Evolutionary conservation across 495 filamentous ascomycete genomes (phyloP).

Genomic region (Glarea lozoyensis): DNA sequence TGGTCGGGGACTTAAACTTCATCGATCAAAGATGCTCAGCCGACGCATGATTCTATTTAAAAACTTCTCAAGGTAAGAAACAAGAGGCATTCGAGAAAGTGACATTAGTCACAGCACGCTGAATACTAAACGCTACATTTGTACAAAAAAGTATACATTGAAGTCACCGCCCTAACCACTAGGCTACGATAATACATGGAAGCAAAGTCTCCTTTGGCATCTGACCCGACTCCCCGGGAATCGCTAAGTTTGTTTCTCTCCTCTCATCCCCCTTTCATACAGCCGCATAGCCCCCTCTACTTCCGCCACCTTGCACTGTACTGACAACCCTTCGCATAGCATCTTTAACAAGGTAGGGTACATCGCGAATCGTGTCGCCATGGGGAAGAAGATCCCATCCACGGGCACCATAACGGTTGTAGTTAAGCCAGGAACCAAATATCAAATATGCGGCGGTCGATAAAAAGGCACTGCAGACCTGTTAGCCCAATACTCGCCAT

Average conservation of each 20-base stretch:
- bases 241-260: too few relatives aligned
- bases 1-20: too few relatives aligned
- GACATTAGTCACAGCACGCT: too few relatives aligned
- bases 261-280: slow-evolving; percentile 45
- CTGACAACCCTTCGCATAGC: slow-evolving; percentile 71
- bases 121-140: too few relatives aligned
- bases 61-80: too few relatives aligned
- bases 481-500: slow-evolving; percentile 1
- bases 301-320: slow-evolving; percentile 70
- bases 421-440: slow-evolving; percentile 98
- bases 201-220: background rate
- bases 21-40: too few relatives aligned
- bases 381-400: slow-evolving; percentile 96
- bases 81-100: too few relatives aligned
- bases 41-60: too few relatives aligned
- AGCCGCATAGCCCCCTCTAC: slow-evolving; percentile 87
- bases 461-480: slow-evolving; percentile 61
- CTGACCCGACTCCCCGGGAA: too few relatives aligned
- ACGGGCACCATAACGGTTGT: slow-evolving; percentile 88
- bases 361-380: slow-evolving; percentile 80
- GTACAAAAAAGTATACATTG: background rate
- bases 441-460: slow-evolving; percentile 84
- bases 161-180: too few relatives aligned
- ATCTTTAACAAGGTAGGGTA: slow-evolving; percentile 89
- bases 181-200: too few relatives aligned